phyloP scores from a whole-genome alignment of 2,329 filamentous ascomycete species.

The Colletotrichum scovillei region DNA sequence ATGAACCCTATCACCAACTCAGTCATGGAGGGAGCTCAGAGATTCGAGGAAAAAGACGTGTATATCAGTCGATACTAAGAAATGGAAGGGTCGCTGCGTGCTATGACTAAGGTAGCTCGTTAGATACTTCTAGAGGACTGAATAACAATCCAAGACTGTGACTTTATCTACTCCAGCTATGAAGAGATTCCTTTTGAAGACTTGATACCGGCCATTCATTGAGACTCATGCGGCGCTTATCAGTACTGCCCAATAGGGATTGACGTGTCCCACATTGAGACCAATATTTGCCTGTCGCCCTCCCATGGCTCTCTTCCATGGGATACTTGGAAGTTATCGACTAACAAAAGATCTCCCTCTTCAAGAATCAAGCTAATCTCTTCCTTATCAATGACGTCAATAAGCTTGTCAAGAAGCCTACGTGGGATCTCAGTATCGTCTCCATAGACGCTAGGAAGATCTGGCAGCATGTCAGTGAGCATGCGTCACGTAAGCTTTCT shows the following conservation, averaged over 20 bases:
- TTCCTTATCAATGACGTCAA: conserved; percentile 36
- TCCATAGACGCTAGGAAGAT: conserved; percentile 35
- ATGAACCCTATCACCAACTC: no score
- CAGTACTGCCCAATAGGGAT: conserved; percentile 12
- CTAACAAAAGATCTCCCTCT: conserved; percentile 35
- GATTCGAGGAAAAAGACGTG: no score
- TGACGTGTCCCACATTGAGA: conserved; percentile 28
- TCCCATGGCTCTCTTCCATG: conserved; percentile 33
- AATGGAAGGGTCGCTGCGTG: no score
- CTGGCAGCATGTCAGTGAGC: not conserved
- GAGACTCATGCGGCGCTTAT: not conserved
- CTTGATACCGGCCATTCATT: no score
- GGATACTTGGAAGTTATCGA: conserved; percentile 37
- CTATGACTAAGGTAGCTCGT: no score
- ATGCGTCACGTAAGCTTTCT: not conserved
- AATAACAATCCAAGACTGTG: no score
- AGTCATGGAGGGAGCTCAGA: no score
- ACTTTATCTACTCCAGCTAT: no score
- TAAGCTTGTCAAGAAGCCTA: conserved; percentile 28
- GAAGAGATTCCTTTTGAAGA: not conserved
- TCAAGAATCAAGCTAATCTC: conserved; percentile 36
- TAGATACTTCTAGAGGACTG: no score
- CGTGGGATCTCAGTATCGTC: conserved; percentile 32
- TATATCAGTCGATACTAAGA: no score
- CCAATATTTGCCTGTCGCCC: conserved; percentile 29